Percentiles rank a stretch among this genome's conserved stretches.
phyloP scores from a whole-genome alignment of 129 eudicot genomes.

The Saussurea involucrata region DNA sequence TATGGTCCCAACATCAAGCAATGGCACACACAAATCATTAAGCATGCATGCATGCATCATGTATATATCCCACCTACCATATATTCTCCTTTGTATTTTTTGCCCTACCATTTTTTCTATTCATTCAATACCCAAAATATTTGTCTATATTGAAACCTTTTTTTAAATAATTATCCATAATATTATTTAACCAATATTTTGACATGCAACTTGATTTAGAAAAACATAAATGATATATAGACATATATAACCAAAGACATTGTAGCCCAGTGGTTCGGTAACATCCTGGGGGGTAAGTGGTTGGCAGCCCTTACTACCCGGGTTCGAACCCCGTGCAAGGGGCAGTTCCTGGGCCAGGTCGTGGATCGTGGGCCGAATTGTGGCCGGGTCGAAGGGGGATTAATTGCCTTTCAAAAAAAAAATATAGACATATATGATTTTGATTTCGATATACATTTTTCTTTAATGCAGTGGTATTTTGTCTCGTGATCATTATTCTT shows the following conservation, averaged over 20 bases:
- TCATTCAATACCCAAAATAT: neutral
- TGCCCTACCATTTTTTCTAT: neutral
- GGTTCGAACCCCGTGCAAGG: too few relatives aligned
- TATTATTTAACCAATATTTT: neutral
- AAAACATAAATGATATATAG: neutral
- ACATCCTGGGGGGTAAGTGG: too few relatives aligned
- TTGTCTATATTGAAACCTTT: neutral
- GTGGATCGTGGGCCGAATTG: too few relatives aligned
- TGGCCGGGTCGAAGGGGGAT: too few relatives aligned
- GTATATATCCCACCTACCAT: constrained; percentile 22
- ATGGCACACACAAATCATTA: constrained; percentile 20
- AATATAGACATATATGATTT: neutral
- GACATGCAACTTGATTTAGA: neutral
- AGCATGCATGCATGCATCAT: neutral
- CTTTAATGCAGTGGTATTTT: neutral
- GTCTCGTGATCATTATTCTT: neutral
- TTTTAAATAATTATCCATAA: neutral
- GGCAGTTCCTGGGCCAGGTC: too few relatives aligned
- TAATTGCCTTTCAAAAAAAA: too few relatives aligned
- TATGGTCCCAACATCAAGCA: constrained; percentile 23
- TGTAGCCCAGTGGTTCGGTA: too few relatives aligned
- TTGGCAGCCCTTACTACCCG: too few relatives aligned
- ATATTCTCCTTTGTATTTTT: constrained; percentile 21
- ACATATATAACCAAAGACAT: too few relatives aligned
- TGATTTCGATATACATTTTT: too few relatives aligned